These are phyloP conservation scores for Zasmidium cellare DNA, from an alignment of 2,329 filamentous ascomycete genomes.

Conservation along the genomic window DNA sequence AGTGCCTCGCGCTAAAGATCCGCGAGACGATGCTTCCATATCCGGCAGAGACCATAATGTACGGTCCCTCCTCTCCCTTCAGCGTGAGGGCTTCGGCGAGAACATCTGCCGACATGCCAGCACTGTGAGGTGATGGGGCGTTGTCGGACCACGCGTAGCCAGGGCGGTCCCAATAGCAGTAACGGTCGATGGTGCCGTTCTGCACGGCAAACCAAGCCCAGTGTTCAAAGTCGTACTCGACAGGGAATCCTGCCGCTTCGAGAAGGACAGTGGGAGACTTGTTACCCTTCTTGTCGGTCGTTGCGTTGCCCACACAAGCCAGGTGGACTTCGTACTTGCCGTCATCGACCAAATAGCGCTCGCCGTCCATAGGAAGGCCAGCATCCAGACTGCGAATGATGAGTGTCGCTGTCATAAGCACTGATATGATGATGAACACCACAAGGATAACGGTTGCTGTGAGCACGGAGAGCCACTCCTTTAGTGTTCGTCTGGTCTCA, in stretches of 20 bases:
- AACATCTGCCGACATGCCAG: slow-evolving; percentile 87
- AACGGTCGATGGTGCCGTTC: slow-evolving; percentile 81
- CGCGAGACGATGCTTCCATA: slow-evolving; percentile 86
- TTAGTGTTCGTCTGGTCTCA: slow-evolving; percentile 77
- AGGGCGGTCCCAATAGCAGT: slow-evolving; percentile 94
- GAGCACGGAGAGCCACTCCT: slow-evolving; percentile 82
- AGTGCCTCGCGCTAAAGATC: slow-evolving; percentile 84
- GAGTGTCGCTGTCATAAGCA: slow-evolving; percentile 78
- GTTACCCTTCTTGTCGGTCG: slow-evolving; percentile 53
- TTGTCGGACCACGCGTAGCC: slow-evolving; percentile 88
- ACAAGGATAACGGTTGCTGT: slow-evolving; percentile 70
- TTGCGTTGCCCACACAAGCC: slow-evolving; percentile 73
- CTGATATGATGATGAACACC: slow-evolving; percentile 64
- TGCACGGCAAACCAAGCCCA: slow-evolving; percentile 74
- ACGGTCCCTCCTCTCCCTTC: slow-evolving; percentile 82
- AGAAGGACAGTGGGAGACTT: slow-evolving; percentile 77
- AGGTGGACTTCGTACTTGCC: slow-evolving; percentile 86
- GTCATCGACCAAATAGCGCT: slow-evolving; percentile 76
- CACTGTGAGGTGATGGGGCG: slow-evolving; percentile 88
- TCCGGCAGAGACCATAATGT: slow-evolving; percentile 82
- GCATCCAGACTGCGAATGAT: slow-evolving; percentile 79
- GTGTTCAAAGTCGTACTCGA: slow-evolving; percentile 75
- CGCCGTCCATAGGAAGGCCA: slow-evolving; percentile 69
- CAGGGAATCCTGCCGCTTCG: slow-evolving; percentile 77
- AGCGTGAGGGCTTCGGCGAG: slow-evolving; percentile 81